Conservation (phyloP, 495 filamentous ascomycete species). For the Aspergillus diversus region DNA sequence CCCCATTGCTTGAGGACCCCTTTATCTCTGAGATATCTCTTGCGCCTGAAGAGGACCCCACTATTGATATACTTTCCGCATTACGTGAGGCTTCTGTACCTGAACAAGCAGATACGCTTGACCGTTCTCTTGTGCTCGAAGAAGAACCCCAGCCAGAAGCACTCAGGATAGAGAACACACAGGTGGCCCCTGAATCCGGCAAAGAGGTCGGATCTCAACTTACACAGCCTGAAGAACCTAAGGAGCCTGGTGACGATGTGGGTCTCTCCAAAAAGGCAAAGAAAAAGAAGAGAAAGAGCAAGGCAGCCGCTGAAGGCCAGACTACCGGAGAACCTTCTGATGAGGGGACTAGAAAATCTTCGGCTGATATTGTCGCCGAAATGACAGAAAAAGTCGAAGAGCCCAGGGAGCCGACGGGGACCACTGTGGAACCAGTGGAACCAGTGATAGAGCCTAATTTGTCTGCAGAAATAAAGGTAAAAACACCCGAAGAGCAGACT, state of each 20-base stretch:
- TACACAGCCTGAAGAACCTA: constrained; percentile 12
- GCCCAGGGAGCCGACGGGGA: not conserved
- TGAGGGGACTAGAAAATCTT: constrained; percentile 7
- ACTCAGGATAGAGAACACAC: not conserved
- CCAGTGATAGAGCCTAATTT: not conserved
- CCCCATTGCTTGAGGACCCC: not conserved
- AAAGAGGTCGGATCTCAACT: constrained; percentile 10
- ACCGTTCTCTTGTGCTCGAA: not conserved
- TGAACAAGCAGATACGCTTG: constrained; percentile 1
- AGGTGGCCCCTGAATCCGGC: constrained; percentile 5
- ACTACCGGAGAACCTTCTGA: constrained; percentile 14
- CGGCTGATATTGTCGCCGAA: not conserved
- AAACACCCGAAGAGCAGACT: not conserved
- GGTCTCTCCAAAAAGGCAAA: constrained; percentile 40
- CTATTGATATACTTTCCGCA: not conserved
- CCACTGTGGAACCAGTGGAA: not conserved
- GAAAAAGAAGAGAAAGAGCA: constrained; percentile 42
- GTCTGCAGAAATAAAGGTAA: constrained; percentile 1
- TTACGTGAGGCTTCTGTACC: not conserved
- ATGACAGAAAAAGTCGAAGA: not conserved
- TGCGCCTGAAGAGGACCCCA: not conserved
- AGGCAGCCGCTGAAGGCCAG: constrained; percentile 22
- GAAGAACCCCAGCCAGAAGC: constrained; percentile 6
- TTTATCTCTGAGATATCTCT: not conserved
- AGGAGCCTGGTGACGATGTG: constrained; percentile 18